Evolutionary conservation across 108 stramenopile genomes (phyloP).

Genomic region (Cyclotella atomus): DNA sequence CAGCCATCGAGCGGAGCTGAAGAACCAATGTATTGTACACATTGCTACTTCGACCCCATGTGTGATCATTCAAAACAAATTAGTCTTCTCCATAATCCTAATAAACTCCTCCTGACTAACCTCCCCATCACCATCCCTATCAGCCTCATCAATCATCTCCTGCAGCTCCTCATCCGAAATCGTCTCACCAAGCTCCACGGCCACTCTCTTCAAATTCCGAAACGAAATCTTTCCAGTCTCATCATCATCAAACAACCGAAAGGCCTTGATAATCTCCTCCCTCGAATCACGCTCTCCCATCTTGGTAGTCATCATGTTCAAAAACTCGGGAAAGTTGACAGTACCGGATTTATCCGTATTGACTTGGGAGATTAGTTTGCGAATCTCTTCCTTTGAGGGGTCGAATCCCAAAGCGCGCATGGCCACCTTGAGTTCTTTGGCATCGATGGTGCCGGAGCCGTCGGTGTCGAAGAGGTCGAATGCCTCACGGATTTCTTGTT

Average conservation of each 20-base stretch:
- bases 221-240: constrained; percentile 91
- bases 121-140: constrained; percentile 75
- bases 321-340: constrained; percentile 90
- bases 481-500: constrained; percentile 77
- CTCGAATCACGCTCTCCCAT: constrained; percentile 78
- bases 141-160: constrained; percentile 90
- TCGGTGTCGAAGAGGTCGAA: constrained; percentile 90
- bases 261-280: constrained; percentile 88
- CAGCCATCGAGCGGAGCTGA: too few relatives aligned
- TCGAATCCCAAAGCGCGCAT: constrained; percentile 92
- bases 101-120: constrained; percentile 86
- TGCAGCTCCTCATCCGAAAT: constrained; percentile 92
- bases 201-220: constrained; percentile 88
- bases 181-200: constrained; percentile 89
- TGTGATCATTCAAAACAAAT: constrained; percentile 51
- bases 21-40: too few relatives aligned
- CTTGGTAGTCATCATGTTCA: constrained; percentile 72
- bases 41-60: too few relatives aligned
- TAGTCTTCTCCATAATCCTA: constrained; percentile 89
- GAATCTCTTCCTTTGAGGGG: constrained; percentile 90
- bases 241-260: constrained; percentile 89
- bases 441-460: constrained; percentile 83
- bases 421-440: constrained; percentile 91
- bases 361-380: constrained; percentile 82
- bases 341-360: constrained; percentile 89